Evolutionary conservation across 768 basidiomycete species (phyloP).

Genomic region (Pleurotus sapidus): DNA sequence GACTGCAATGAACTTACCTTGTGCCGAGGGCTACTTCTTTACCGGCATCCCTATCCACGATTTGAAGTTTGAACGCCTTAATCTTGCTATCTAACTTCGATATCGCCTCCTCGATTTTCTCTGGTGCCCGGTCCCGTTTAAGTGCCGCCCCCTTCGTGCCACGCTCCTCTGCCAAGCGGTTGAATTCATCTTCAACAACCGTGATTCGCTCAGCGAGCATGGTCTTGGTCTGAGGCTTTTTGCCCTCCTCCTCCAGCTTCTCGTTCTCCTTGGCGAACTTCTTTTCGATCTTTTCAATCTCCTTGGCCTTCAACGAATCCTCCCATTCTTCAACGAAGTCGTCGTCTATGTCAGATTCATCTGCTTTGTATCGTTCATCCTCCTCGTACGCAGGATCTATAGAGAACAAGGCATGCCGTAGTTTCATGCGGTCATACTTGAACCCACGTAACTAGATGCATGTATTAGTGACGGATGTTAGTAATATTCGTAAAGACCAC

Average conservation of each 20-base stretch:
- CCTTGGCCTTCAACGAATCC: slow-evolving; percentile 70
- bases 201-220: slow-evolving; percentile 67
- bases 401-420: slow-evolving; percentile 82
- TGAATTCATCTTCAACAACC: slow-evolving; percentile 74
- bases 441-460: slow-evolving; percentile 72
- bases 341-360: slow-evolving; percentile 94
- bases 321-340: slow-evolving; percentile 86
- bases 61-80: slow-evolving; percentile 82
- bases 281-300: slow-evolving; percentile 88
- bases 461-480: neutral
- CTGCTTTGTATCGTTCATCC: slow-evolving; percentile 68
- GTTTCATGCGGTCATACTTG: slow-evolving; percentile 97
- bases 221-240: slow-evolving; percentile 52
- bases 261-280: slow-evolving; percentile 95
- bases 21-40: slow-evolving; percentile 93
- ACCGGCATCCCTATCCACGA: slow-evolving; percentile 89
- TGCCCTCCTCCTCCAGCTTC: slow-evolving; percentile 72
- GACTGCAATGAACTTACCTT: slow-evolving; percentile 46
- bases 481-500: slow-evolving; percentile 16
- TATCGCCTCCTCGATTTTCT: slow-evolving; percentile 80
- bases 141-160: slow-evolving; percentile 65
- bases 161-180: slow-evolving; percentile 76
- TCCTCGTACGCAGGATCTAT: slow-evolving; percentile 82
- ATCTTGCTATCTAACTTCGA: slow-evolving; percentile 85
- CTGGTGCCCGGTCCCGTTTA: slow-evolving; percentile 67